Conservation (phyloP, 331 rosid species). For the Malus hybrid region DNA sequence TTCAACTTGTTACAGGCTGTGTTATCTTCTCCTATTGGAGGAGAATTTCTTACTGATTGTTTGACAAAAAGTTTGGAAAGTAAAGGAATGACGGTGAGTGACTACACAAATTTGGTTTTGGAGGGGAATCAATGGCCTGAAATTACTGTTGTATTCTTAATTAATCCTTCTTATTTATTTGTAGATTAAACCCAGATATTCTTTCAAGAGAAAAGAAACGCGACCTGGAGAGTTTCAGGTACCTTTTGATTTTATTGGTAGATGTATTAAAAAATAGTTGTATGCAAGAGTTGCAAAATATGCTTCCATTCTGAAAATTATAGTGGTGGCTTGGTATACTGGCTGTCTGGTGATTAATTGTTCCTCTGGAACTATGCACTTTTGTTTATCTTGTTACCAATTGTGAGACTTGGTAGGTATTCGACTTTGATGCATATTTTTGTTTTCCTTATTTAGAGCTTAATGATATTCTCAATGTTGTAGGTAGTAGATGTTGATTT, state of each 20-base stretch:
- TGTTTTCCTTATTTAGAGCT: not conserved
- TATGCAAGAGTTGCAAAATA: not conserved
- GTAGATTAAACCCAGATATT: conserved; percentile 88
- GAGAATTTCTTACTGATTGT: conserved; percentile 96
- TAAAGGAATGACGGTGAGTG: conserved; percentile 82
- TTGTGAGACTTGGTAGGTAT: not conserved
- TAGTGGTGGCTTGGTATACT: not conserved
- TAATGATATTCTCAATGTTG: conserved; percentile 16
- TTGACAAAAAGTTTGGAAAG: conserved; percentile 95
- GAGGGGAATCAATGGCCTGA: conserved; percentile 1
- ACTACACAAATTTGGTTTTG: conserved; percentile 6
- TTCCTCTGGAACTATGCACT: not conserved
- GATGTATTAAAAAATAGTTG: not conserved
- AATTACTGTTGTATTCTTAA: conserved; percentile 3
- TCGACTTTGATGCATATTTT: not conserved
- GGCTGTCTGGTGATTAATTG: not conserved
- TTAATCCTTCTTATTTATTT: not conserved
- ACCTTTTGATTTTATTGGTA: conserved; percentile 19
- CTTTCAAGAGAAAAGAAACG: conserved; percentile 93
- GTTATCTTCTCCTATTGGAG: conserved; percentile 88
- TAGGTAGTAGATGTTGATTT: conserved; percentile 84
- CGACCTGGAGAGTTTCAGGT: conserved; percentile 99
- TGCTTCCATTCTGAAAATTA: not conserved
- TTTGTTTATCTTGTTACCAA: not conserved
- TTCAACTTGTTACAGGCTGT: conserved; percentile 56